Percentiles rank a stretch among this genome's conserved stretches.
These are phyloP conservation scores for Ananas comosus DNA, from an alignment of 176 grass and related monocot species.

Conservation along the genomic window DNA sequence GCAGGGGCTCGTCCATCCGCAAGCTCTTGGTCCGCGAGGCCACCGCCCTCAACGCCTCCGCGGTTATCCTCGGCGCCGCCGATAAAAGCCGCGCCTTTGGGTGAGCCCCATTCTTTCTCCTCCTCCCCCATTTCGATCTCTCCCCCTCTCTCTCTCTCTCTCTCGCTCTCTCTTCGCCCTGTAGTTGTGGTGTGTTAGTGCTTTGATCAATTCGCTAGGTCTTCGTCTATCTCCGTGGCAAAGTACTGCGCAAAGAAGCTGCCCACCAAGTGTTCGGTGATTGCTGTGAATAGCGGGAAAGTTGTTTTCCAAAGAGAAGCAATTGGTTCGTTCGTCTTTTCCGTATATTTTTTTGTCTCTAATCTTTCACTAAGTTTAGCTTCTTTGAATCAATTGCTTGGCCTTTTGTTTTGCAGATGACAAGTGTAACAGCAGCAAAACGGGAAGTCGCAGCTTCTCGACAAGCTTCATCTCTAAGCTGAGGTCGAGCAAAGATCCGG, in stretches of 20 bases:
- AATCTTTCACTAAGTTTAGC: neutral
- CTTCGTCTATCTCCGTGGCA: constrained; percentile 41
- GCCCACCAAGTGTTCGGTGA: constrained; percentile 42
- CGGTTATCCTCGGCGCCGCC: constrained; percentile 57
- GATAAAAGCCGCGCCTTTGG: constrained; percentile 44
- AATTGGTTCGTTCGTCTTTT: constrained; percentile 25
- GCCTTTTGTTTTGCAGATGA: constrained; percentile 5
- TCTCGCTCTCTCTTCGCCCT: constrained; percentile 1
- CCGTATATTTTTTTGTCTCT: neutral
- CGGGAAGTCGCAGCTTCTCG: neutral
- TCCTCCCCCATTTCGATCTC: constrained; percentile 17
- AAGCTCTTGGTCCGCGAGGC: constrained; percentile 72
- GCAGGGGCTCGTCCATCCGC: constrained; percentile 68
- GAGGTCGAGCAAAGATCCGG: constrained; percentile 32
- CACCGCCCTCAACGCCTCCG: constrained; percentile 47
- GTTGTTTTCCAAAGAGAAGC: constrained; percentile 63
- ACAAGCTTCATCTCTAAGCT: constrained; percentile 1
- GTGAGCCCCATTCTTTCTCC: constrained; percentile 27
- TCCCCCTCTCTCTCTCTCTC: neutral
- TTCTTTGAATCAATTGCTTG: neutral
- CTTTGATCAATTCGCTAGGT: constrained; percentile 33
- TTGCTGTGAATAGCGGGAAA: constrained; percentile 79
- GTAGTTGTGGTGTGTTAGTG: neutral
- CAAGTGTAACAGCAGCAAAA: constrained; percentile 4
- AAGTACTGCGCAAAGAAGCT: constrained; percentile 93